phyloP scores from a whole-genome alignment of 1,284 basidiomycete genomes.

The Ustilago nuda region DNA sequence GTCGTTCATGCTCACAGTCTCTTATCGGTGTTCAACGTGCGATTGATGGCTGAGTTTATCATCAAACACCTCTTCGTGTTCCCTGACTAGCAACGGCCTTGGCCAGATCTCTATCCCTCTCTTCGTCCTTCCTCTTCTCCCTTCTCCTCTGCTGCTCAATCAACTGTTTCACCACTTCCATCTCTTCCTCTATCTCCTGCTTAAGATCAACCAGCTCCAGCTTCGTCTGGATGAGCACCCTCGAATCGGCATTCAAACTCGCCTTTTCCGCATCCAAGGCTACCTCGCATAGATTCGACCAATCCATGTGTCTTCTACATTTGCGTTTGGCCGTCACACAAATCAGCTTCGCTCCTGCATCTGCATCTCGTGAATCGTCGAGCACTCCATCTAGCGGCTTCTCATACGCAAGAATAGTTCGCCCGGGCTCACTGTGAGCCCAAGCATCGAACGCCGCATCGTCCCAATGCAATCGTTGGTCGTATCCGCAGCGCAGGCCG shows the following conservation, averaged over 20 bases:
- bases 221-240: slow-evolving; percentile 24
- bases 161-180: slow-evolving; percentile 6
- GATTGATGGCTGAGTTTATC: neutral
- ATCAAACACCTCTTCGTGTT: slow-evolving; percentile 9
- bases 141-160: neutral
- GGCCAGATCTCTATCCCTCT: slow-evolving; percentile 31
- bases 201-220: slow-evolving; percentile 16
- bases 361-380: slow-evolving; percentile 11
- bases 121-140: slow-evolving; percentile 20
- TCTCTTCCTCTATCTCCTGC: slow-evolving; percentile 13
- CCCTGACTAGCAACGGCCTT: slow-evolving; percentile 23
- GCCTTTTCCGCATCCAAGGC: slow-evolving; percentile 41
- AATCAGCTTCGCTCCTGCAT: slow-evolving; percentile 1
- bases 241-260: slow-evolving; percentile 33
- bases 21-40: neutral
- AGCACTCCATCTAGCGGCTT: slow-evolving; percentile 27
- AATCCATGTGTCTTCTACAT: slow-evolving; percentile 46
- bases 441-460: slow-evolving; percentile 32
- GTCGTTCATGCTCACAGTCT: neutral
- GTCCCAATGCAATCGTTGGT: slow-evolving; percentile 46
- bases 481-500: slow-evolving; percentile 51
- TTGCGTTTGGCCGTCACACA: slow-evolving; percentile 44
- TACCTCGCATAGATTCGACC: slow-evolving; percentile 44
- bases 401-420: slow-evolving; percentile 25
- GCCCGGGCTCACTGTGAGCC: slow-evolving; percentile 15